Evolutionary conservation across 495 filamentous ascomycete genomes (phyloP).

Genomic region (Jackrogersella minutella): DNA sequence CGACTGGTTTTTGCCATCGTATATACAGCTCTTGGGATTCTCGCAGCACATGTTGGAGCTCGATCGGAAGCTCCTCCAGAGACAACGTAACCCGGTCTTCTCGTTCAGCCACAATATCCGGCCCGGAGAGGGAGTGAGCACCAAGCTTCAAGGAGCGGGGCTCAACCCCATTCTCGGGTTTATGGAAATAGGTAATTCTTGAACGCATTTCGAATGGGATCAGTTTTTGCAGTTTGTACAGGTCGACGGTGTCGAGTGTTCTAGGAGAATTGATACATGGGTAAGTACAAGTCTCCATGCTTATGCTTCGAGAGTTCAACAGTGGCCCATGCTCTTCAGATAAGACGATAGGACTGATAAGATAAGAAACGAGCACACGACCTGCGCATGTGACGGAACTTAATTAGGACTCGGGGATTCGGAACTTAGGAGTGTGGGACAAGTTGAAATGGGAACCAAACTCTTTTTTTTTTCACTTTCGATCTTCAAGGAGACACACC

Average conservation of each 20-base stretch:
- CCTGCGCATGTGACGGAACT: neutral
- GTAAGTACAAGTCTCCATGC: slow-evolving; percentile 23
- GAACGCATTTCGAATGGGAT: slow-evolving; percentile 71
- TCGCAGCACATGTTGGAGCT: slow-evolving; percentile 70
- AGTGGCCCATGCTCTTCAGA: slow-evolving; percentile 20
- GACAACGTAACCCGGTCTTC: slow-evolving; percentile 82
- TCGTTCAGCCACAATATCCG: slow-evolving; percentile 68
- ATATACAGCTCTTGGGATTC: slow-evolving; percentile 78
- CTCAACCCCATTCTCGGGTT: slow-evolving; percentile 65
- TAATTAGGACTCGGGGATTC: neutral
- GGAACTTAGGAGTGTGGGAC: neutral
- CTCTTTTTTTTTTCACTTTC: too few species aligned
- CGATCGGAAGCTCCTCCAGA: slow-evolving; percentile 74
- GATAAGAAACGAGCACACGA: neutral
- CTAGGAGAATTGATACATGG: slow-evolving; percentile 31
- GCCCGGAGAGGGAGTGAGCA: slow-evolving; percentile 58
- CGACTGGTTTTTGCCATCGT: slow-evolving; percentile 70
- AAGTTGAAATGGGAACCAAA: neutral
- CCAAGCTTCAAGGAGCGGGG: slow-evolving; percentile 65
- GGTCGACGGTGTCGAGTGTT: slow-evolving; percentile 27
- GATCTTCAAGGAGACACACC: neutral
- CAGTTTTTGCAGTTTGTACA: slow-evolving; percentile 17
- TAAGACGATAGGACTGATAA: slow-evolving; percentile 16
- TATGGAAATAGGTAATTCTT: slow-evolving; percentile 82
- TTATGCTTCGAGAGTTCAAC: neutral